Evolutionary conservation across 2,329 filamentous ascomycete genomes (phyloP).

Genomic region (Furcasterigmium furcatum): DNA sequence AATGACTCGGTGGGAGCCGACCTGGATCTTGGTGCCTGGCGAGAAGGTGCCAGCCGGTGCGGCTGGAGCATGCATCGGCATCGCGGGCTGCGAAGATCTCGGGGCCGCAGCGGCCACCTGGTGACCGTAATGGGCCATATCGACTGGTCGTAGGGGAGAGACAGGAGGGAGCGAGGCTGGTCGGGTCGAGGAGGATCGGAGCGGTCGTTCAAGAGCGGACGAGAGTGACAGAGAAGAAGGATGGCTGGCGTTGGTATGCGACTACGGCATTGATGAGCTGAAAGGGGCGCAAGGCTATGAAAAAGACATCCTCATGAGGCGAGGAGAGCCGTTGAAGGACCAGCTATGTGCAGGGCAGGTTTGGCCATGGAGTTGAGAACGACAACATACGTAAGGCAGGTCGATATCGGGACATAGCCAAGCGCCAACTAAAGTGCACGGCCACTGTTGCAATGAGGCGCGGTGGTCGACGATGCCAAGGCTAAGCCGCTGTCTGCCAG

Average conservation of each 20-base stretch:
- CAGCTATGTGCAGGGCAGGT: too few relatives aligned
- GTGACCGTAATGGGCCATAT: constrained; percentile 13
- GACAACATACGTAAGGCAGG: too few relatives aligned
- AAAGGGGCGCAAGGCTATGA: not conserved
- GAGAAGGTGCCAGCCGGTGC: constrained; percentile 83
- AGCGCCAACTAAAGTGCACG: not conserved
- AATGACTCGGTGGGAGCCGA: constrained; percentile 86
- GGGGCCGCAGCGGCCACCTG: constrained; percentile 10
- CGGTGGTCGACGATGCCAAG: not conserved
- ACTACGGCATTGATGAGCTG: constrained; percentile 4
- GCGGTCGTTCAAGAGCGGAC: constrained; percentile 2
- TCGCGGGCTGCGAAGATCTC: constrained; percentile 27
- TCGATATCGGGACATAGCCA: not conserved
- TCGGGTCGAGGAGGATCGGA: constrained; percentile 5
- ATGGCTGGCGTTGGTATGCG: constrained; percentile 3
- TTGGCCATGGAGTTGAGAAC: too few relatives aligned
- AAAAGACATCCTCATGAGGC: not conserved
- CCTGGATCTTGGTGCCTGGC: constrained; percentile 93
- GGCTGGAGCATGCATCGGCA: constrained; percentile 28
- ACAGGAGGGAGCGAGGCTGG: not conserved
- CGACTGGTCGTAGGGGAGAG: not conserved
- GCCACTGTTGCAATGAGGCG: not conserved
- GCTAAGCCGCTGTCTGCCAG: not conserved
- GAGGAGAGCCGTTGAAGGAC: not conserved
- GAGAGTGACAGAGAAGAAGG: constrained; percentile 1